Base-by-base conservation (phyloP, 1,284 basidiomycete genomes). In the Puccinia polysora region DNA sequence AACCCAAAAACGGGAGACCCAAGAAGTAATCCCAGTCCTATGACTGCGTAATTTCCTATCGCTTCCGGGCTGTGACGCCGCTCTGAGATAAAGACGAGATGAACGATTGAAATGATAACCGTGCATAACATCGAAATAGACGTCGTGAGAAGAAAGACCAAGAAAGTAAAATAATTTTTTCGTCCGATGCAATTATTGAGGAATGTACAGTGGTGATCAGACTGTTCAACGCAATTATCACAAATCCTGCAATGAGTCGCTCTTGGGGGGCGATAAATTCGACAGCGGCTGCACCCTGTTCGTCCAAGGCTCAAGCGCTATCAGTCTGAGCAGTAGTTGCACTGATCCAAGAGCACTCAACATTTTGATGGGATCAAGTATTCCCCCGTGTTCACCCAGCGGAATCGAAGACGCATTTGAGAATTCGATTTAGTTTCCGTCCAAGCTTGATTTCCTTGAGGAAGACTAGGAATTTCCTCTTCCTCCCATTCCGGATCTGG, bases 151-250 rank as follows among this genome's bases (percentile, higher is more conserved):
- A 80, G 73, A 53, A 80, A 79, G 14, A 76, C 76, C 62, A 79
- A 75, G 59, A 80, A 80, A 2, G 75, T 45, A 34, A 77, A 74
- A 65, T 80, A 80, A 74, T 80, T 80, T 18, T 78, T 73, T 6
- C 78, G 74, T 0, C 78, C 79, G 58, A 80, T 77, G 56, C 79
- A 80, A 28, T 75, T 78, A 73, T 80, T 80, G 15, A 80, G 75
- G 45, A 79, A 80, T 38, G 77, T 78, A 68, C 79, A 80, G 60
- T 80, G 79, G 68, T 80, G 79, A 52, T 80, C 79, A 20, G 65
- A 49, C 56, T 76, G 76, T 49, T 79, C 78, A 3, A 80, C 76
- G 64, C 79, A 80, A 65, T 78, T 78, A 49, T 80, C 77, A 74
- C 79, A 80, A 4, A 78, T 75, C 5, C 79, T 73, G 50, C 79